Evolutionary conservation across 441 rosid species (phyloP), one percentile per base, ranked within the genome.

Genomic region (Gossypium davidsonii): DNA sequence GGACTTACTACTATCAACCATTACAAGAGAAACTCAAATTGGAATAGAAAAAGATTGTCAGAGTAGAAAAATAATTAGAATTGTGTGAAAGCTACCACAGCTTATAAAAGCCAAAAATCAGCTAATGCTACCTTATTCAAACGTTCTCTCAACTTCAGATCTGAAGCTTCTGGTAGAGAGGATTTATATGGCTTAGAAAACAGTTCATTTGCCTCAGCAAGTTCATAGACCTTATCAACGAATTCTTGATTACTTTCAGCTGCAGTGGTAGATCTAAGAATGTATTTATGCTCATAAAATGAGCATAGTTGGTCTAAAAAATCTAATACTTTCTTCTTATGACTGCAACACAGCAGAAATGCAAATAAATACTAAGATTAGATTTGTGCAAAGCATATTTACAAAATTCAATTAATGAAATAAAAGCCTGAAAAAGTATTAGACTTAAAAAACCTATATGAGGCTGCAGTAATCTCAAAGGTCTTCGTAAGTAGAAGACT

Each of bases 171-270:
- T 49, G 75, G 58, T 65, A 87, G 87, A 74, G 77, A 76, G 51
- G 90, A 86, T 78, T 76, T 82, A 66, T 77, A 93, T 62, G 85
- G 82, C 79, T 90, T 86, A 70, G 87, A 76, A 72, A 96, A 71
- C 77, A 96, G 71, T 56, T 83, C 91, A 82, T 90, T 85, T 78
- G 85, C 89, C 84, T 84, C 90, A 75, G 90, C 94, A 59, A 89
- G 89, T 85, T 91, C 93, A 78, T 78, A 84, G 72, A 90, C 88
- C 79, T 85, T 91, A 68, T 86, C 85, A 76, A 79, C 76, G 77
- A 90, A 90, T 60, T 57, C 79, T 60, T 6, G 44, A 60, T 9
- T 28, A 6, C 65, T n/a, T 60, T 60, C 65, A 60, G 65, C 65
- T n/a, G 65, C 65, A 14, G 42, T 39, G 34, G 65, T 37, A 60